phyloP scores from a whole-genome alignment of 2,329 filamentous ascomycete genomes.

The Calonectria multiphialidica region DNA sequence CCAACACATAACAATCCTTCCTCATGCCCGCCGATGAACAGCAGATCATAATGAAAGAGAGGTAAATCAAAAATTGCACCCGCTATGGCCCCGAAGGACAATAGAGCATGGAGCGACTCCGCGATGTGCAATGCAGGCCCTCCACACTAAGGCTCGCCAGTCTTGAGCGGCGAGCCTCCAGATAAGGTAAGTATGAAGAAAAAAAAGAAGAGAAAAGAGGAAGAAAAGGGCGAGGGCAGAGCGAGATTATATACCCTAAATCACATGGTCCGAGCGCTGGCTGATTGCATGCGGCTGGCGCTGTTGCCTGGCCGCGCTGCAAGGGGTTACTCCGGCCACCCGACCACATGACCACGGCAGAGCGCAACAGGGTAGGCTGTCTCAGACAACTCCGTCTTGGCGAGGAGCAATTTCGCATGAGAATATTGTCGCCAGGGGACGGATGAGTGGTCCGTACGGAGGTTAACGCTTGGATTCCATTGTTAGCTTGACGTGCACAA shows the following conservation, averaged over 20 bases:
- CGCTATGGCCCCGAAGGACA: conserved; percentile 67
- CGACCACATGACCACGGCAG: not conserved
- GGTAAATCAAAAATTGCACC: conserved; percentile 66
- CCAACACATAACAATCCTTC: no score
- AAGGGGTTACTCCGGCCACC: not conserved
- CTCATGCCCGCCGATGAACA: not conserved
- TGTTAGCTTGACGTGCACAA: no score
- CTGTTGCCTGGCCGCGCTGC: not conserved
- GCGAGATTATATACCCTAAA: not conserved
- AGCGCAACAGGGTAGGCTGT: no score
- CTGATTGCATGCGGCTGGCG: not conserved
- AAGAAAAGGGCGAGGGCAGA: conserved; percentile 2
- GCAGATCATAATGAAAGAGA: conserved; percentile 56
- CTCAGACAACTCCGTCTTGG: not conserved
- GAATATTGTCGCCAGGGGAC: not conserved
- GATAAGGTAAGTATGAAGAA: conserved; percentile 69
- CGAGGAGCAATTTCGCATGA: not conserved
- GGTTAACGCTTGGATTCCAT: not conserved
- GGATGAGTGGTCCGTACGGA: not conserved
- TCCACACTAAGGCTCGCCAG: conserved; percentile 55
- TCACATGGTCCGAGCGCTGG: not conserved
- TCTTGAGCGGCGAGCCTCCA: conserved; percentile 59
- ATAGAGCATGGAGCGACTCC: conserved; percentile 62
- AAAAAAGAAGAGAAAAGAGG: conserved; percentile 48
- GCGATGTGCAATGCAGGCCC: conserved; percentile 69